phyloP scores from a whole-genome alignment of 805 yeast genomes.

The Metschnikowia lachancei region DNA sequence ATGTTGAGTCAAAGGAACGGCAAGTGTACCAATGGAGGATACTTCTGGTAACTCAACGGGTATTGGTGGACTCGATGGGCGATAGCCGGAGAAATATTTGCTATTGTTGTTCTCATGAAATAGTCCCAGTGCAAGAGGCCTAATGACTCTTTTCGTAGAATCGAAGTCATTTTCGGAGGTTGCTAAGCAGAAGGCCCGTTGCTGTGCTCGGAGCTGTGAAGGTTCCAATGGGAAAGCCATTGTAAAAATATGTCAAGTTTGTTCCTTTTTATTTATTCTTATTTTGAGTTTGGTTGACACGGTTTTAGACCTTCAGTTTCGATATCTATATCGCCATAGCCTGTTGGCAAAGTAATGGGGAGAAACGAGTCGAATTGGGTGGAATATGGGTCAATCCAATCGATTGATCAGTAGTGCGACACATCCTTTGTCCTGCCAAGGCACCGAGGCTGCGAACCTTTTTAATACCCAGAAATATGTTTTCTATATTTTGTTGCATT shows the following conservation, averaged over 20 bases:
- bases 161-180: slow-evolving; percentile 15
- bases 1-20: slow-evolving; percentile 1
- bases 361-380: neutral
- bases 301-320: neutral
- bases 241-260: neutral
- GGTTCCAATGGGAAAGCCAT: slow-evolving; percentile 23
- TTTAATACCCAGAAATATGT: neutral
- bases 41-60: slow-evolving; percentile 17
- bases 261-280: neutral
- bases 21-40: neutral
- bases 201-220: slow-evolving; percentile 20
- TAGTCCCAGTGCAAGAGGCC: slow-evolving; percentile 18
- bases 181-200: slow-evolving; percentile 17
- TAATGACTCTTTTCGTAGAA: slow-evolving; percentile 13
- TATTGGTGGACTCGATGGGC: slow-evolving; percentile 19
- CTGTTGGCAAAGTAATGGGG: too few relatives aligned
- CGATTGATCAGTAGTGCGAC: neutral
- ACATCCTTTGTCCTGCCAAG: neutral
- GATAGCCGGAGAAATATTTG: slow-evolving; percentile 9
- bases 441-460: neutral
- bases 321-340: too few relatives aligned
- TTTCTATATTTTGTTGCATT: too few relatives aligned
- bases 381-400: neutral
- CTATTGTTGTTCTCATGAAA: slow-evolving; percentile 12
- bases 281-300: neutral